Evolutionary conservation across 345 rosid species (phyloP).

Genomic region (Noccaea bulbosa): DNA sequence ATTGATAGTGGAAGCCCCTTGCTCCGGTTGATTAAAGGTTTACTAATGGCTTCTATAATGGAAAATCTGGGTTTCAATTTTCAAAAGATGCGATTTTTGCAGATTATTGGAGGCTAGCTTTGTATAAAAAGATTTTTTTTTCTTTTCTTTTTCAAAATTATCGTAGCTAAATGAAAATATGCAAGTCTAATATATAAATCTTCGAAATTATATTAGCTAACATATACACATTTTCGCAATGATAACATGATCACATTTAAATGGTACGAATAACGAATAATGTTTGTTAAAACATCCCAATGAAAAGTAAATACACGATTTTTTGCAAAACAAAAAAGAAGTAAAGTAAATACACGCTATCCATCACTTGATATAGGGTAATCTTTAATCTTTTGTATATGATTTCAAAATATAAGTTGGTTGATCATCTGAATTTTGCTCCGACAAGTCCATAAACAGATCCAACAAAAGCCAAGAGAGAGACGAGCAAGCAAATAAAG

Average conservation of each 20-base stretch:
- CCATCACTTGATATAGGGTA: neutral
- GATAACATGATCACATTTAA: neutral
- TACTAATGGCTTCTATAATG: too few relatives aligned
- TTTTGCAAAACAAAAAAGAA: too few relatives aligned
- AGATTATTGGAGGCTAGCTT: too few relatives aligned
- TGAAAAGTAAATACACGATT: too few relatives aligned
- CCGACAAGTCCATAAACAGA: conserved; percentile 62
- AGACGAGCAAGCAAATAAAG: conserved; percentile 47
- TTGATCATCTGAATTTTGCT: conserved; percentile 48
- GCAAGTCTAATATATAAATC: neutral
- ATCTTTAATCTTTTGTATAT: too few relatives aligned
- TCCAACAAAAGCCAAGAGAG: conserved; percentile 58
- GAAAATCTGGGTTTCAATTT: too few relatives aligned
- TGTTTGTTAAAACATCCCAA: neutral
- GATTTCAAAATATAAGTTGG: neutral
- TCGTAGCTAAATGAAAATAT: neutral
- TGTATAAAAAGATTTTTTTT: too few relatives aligned
- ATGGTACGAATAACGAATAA: neutral
- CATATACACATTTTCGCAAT: neutral
- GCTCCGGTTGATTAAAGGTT: too few relatives aligned
- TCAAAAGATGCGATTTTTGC: too few relatives aligned
- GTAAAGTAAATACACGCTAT: neutral
- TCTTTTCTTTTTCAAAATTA: too few relatives aligned
- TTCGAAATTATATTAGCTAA: neutral
- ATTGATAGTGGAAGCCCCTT: too few relatives aligned